Conservation (phyloP, 2,329 filamentous ascomycete species). For the Sporothrix mexicana region DNA sequence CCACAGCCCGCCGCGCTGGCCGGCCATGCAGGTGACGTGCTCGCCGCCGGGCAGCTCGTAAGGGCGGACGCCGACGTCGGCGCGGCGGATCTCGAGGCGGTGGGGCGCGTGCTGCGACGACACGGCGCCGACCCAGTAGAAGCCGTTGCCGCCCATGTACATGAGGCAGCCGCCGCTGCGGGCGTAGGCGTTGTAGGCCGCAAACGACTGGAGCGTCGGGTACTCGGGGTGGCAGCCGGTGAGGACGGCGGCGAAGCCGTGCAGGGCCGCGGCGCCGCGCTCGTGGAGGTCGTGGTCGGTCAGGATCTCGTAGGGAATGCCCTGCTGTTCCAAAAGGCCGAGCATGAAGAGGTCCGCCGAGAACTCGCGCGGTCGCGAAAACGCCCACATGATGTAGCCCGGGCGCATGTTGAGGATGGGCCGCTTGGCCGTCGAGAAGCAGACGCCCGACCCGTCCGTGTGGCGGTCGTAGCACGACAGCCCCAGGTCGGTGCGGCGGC, state of each 20-base stretch:
- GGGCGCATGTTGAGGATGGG: constrained; percentile 15
- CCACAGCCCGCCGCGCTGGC: constrained; percentile 45
- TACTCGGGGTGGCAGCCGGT: constrained; percentile 47
- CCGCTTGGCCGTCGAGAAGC: constrained; percentile 43
- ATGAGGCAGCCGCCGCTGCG: constrained; percentile 45
- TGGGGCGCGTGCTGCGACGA: constrained; percentile 41
- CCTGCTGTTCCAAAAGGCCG: constrained; percentile 44
- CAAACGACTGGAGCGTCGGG: constrained; percentile 41
- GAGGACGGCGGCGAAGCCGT: constrained; percentile 41
- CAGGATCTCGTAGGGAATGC: constrained; percentile 45
- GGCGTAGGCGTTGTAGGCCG: constrained; percentile 43
- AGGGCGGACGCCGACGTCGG: constrained; percentile 1
- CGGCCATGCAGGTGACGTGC: constrained; percentile 20
- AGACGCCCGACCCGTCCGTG: constrained; percentile 45
- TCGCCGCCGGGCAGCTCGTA: neutral
- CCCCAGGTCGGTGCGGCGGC: constrained; percentile 43
- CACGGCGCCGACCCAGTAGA: constrained; percentile 47
- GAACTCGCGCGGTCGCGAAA: neutral
- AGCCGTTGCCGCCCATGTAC: constrained; percentile 49
- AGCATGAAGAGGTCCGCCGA: constrained; percentile 47
- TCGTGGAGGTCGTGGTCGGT: constrained; percentile 48
- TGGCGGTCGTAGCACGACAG: constrained; percentile 49
- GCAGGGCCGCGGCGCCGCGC: constrained; percentile 37
- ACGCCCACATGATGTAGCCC: constrained; percentile 18
- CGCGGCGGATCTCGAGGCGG: constrained; percentile 37